Conservation (phyloP, 176 grass and related monocot species). For the Oryza officinalis region DNA sequence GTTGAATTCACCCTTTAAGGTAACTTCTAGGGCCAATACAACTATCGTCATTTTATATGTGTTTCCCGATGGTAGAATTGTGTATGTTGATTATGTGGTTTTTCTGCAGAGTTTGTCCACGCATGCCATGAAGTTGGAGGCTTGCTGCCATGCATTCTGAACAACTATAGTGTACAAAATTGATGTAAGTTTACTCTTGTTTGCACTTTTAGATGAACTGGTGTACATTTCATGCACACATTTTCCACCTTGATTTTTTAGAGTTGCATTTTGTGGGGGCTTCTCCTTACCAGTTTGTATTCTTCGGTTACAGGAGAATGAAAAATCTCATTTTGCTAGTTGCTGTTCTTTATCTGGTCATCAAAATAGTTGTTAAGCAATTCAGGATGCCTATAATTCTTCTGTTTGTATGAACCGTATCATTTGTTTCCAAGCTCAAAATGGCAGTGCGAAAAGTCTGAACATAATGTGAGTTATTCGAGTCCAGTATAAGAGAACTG, state of each 20-base stretch:
- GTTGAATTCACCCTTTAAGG: slow-evolving; percentile 4
- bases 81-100: slow-evolving; percentile 24
- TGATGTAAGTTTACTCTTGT: slow-evolving; percentile 37
- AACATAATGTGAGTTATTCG: background rate
- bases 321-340: background rate
- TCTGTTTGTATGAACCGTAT: background rate
- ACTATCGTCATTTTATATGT: slow-evolving; percentile 16
- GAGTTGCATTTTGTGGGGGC: slow-evolving; percentile 4
- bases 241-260: background rate
- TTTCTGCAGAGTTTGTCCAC: slow-evolving; percentile 24
- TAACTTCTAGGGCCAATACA: background rate
- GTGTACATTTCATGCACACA: slow-evolving; percentile 44
- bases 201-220: slow-evolving; percentile 20
- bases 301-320: slow-evolving; percentile 15
- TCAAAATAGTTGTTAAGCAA: background rate
- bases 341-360: background rate
- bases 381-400: background rate
- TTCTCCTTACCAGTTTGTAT: slow-evolving; percentile 44
- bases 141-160: slow-evolving; percentile 12
- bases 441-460: background rate
- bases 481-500: background rate
- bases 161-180: slow-evolving; percentile 32
- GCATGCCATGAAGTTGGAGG: slow-evolving; percentile 18
- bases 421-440: background rate
- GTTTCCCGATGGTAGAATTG: slow-evolving; percentile 1